Base-by-base conservation (phyloP, 768 basidiomycete genomes). In the Neoboletus magnificus region DNA sequence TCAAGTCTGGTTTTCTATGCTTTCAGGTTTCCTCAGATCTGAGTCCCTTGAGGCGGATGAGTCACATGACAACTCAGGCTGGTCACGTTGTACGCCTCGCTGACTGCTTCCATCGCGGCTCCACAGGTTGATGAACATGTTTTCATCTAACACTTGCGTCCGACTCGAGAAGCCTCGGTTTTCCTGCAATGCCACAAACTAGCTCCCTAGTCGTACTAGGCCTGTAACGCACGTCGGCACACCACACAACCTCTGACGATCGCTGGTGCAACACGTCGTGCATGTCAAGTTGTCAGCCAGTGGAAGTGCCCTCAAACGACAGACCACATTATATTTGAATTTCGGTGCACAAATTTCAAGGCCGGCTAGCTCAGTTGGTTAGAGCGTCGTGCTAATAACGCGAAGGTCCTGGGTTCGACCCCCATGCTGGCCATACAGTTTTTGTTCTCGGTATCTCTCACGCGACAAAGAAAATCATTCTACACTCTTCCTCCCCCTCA, bases 361-460 rank as follows among this genome's bases (percentile, higher is more conserved):
- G 66, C 67, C 66, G 66, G 58, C 67, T 67, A 67, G 67, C 67
- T 67, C 66, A 67, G 66, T 67, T 67, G 66, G 66, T 67, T 67
- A 67, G 66, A 67, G 66, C 66, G 67, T 67, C 66, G 66, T 67
- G 66, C 66, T 67, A 67, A 67, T 67, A 67, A 69, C 67, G 67
- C 66, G 67, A 67, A 67, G 66, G 85, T 84, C 84, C 80, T 86
- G 83, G 84, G 83, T 86, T 85, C 84, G 83, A 85, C 78, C 83
- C 84, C 83, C 83, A 84, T 79, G 82, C 80, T 83, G 83, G 83
- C 83, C 83, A 66, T 50, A 15, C 3, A 0, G 6, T 53, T 55
- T 61, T 59, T 49, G 13, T 30, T 10, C 18, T 40, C n/a, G 18
- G 37, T 11, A 39, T 39, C 10, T 4, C 4, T 4, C 13, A 5